Evolutionary conservation across 345 rosid genomes (phyloP).

Genomic region (Brassica juncea): DNA sequence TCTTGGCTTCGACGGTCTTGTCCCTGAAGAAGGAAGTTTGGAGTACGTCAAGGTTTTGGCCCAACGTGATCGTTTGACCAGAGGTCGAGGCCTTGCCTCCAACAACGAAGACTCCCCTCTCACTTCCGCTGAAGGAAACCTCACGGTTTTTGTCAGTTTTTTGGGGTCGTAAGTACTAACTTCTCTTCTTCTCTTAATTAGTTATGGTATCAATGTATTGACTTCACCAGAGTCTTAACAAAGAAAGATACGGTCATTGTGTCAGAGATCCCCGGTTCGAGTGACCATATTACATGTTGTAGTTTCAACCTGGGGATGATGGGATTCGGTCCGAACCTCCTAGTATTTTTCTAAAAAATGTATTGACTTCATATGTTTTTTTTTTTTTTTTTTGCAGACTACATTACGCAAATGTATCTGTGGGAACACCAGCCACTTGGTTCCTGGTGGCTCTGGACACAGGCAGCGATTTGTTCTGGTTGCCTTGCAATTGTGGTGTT

Average conservation of each 20-base stretch:
- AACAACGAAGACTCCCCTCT: neutral
- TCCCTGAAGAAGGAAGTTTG: slow-evolving; percentile 29
- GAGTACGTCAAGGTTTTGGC: slow-evolving; percentile 49
- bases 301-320: too few relatives aligned
- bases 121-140: neutral
- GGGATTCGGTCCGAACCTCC: too few relatives aligned
- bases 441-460: slow-evolving; percentile 89
- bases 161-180: neutral
- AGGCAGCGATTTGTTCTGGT: slow-evolving; percentile 84
- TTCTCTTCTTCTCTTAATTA: neutral
- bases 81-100: slow-evolving; percentile 1
- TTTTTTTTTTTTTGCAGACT: slow-evolving; percentile 50
- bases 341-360: too few relatives aligned
- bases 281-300: too few relatives aligned
- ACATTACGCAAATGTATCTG: slow-evolving; percentile 73
- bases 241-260: too few relatives aligned
- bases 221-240: neutral
- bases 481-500: slow-evolving; percentile 75
- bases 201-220: neutral
- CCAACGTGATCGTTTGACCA: slow-evolving; percentile 56
- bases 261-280: too few relatives aligned
- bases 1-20: slow-evolving; percentile 1
- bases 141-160: neutral
- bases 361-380: neutral
- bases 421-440: slow-evolving; percentile 69